Evolutionary conservation across 169 alveolate species (phyloP).

Genomic region (Theileria parva): DNA sequence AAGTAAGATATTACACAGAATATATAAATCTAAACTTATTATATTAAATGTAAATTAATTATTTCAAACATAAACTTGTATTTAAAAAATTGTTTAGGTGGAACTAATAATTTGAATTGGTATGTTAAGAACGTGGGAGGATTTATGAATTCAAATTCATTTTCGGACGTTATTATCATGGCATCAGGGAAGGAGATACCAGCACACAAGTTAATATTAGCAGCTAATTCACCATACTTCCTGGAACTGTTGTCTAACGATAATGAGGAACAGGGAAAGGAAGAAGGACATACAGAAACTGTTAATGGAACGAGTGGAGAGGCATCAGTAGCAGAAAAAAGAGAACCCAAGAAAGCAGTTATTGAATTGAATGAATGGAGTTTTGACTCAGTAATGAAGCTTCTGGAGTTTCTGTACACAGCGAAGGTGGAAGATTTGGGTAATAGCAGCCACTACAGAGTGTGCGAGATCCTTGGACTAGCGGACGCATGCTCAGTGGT

Average conservation of each 20-base stretch:
- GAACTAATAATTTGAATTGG: constrained; percentile 14
- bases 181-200: constrained; percentile 67
- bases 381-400: constrained; percentile 60
- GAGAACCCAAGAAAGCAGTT: constrained; percentile 13
- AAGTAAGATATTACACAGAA: constrained; percentile 27
- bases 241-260: constrained; percentile 47
- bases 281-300: background rate
- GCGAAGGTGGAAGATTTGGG: constrained; percentile 54
- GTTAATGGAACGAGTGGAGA: background rate
- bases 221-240: constrained; percentile 60
- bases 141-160: constrained; percentile 26
- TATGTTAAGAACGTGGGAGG: constrained; percentile 50
- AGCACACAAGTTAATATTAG: constrained; percentile 60
- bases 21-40: constrained; percentile 27
- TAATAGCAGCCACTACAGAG: constrained; percentile 56
- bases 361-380: constrained; percentile 66
- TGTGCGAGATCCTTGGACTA: constrained; percentile 68
- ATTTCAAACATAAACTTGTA: background rate
- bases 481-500: constrained; percentile 62
- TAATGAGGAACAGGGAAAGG: constrained; percentile 9
- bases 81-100: background rate
- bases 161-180: constrained; percentile 55
- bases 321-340: background rate
- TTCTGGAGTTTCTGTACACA: constrained; percentile 62
- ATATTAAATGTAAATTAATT: background rate